Conservation (phyloP, 306 rosid genomes). For the Begonia fuchsioides region DNA sequence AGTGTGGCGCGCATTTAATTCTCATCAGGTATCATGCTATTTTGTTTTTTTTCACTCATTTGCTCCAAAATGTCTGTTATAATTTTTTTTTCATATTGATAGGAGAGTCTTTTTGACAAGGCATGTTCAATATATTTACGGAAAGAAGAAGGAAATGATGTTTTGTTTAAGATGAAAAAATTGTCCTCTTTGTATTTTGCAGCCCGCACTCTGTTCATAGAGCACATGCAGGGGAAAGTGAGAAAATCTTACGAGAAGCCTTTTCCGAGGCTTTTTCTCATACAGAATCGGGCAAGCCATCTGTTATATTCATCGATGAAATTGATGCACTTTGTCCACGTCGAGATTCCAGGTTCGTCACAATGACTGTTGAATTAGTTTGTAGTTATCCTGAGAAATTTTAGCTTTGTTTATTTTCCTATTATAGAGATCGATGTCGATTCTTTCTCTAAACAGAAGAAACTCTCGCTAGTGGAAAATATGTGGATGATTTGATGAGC, state of each 20-base stretch:
- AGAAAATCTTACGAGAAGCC: slow-evolving; percentile 60
- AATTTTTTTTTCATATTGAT: neutral
- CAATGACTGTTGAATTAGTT: too few species aligned
- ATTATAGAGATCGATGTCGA: too few species aligned
- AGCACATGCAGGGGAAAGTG: slow-evolving; percentile 79
- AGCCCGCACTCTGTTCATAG: slow-evolving; percentile 71
- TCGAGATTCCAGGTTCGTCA: slow-evolving; percentile 47
- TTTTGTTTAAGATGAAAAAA: slow-evolving; percentile 9
- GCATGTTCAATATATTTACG: too few species aligned
- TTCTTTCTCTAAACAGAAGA: too few species aligned
- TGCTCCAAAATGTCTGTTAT: neutral
- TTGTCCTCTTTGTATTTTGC: slow-evolving; percentile 8
- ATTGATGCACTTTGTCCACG: slow-evolving; percentile 86
- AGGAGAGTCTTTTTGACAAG: too few species aligned
- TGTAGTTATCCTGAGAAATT: too few species aligned
- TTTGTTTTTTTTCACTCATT: neutral
- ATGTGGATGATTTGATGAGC: too few species aligned
- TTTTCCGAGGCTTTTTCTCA: slow-evolving; percentile 59
- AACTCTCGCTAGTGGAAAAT: too few species aligned
- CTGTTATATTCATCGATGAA: slow-evolving; percentile 76
- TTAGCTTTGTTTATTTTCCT: too few species aligned
- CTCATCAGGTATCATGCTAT: slow-evolving; percentile 36
- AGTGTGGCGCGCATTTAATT: slow-evolving; percentile 66
- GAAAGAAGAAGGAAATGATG: too few species aligned
- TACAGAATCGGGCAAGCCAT: slow-evolving; percentile 38